Evolutionary conservation across 495 filamentous ascomycete species (phyloP), one percentile per base, ranked within the genome.

Genomic region (Aspergillus coremiiformis): DNA sequence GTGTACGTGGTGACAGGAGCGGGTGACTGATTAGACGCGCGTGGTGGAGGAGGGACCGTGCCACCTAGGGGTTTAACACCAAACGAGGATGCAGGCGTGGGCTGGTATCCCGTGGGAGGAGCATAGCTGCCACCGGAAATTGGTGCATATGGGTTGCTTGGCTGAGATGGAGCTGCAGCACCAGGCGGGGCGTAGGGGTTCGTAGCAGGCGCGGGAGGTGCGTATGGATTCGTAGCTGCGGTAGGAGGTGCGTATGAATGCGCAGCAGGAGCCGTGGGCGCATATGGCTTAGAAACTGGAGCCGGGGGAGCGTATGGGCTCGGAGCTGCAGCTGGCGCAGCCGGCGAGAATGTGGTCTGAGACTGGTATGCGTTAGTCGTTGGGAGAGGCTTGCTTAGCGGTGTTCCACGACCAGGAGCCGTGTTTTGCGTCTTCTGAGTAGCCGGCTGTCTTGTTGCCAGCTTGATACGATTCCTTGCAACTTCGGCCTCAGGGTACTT

Each of bases 401-500:
- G 30, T 22, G 58, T 42, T 47, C 58, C 63, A 22, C 64, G 39
- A 24, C 65, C 53, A 15, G 62, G 20, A 48, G 56, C 51, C 58
- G 63, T 49, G 65, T 69, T 49, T 60, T 70, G 57, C 14, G 66
- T 52, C 47, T 62, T 51, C 58, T 72, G 69, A 23, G 78, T 61
- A 43, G 71, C 65, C 9, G 72, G 73, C 68, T 88, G 94, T 65
- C 83, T 81, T 17, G 82, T 91, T 11, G 93, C 93, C 60, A 93
- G 75, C 69, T 84, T 87, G 56, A 99, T 85, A 37, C 93, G 84
- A 69, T 88, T 85, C 49, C 88, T 78, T 22, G 93, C 89, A 61
- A 92, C 80, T 47, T 95, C 89, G 15, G 93, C 93, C 52, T 89
- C 90, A 21, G 87, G 86, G 66, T 92, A 95, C 54, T 85, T 84